A percentile compares a stretch with the other conserved stretches of the same genome.
phyloP scores from a whole-genome alignment of 2,329 filamentous ascomycete species.

The Thielaviopsis cerberus region DNA sequence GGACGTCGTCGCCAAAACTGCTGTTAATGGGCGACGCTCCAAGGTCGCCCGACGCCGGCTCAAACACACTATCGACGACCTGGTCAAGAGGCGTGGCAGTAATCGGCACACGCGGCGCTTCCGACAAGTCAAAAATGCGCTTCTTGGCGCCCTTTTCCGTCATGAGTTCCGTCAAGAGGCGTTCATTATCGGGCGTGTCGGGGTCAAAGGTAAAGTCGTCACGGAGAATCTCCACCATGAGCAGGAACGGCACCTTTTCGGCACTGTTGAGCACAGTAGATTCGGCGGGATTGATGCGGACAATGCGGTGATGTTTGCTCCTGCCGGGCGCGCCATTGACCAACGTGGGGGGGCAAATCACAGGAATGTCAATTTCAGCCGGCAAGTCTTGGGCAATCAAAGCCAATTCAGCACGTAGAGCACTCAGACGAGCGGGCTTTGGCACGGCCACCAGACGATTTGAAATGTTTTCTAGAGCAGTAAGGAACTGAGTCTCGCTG shows the following conservation, averaged over 20 bases:
- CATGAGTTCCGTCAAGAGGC: constrained; percentile 39
- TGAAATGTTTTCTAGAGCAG: constrained; percentile 65
- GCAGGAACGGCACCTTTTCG: constrained; percentile 65
- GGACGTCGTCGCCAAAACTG: constrained; percentile 32
- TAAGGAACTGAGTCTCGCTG: constrained; percentile 62
- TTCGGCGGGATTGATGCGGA: constrained; percentile 66
- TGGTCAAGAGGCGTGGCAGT: constrained; percentile 25
- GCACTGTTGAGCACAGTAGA: constrained; percentile 73
- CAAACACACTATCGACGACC: constrained; percentile 56
- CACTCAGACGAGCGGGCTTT: constrained; percentile 63
- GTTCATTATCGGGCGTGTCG: constrained; percentile 51
- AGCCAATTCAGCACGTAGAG: constrained; percentile 61
- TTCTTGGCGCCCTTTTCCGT: constrained; percentile 37
- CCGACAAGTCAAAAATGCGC: constrained; percentile 50
- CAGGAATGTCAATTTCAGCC: constrained; percentile 65
- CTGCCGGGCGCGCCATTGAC: constrained; percentile 54
- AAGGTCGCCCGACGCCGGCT: constrained; percentile 62
- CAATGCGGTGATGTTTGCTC: constrained; percentile 66
- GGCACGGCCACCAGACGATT: constrained; percentile 69
- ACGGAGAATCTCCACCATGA: constrained; percentile 67
- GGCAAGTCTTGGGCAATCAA: constrained; percentile 66
- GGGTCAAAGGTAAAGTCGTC: constrained; percentile 75
- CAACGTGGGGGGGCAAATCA: constrained; percentile 60
- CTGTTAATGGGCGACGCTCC: constrained; percentile 54
- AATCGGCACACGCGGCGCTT: constrained; percentile 35